Percentiles rank a stretch among this genome's conserved stretches.
Evolutionary conservation across 768 basidiomycete genomes (phyloP).

Genomic region (Collybia sp.): DNA sequence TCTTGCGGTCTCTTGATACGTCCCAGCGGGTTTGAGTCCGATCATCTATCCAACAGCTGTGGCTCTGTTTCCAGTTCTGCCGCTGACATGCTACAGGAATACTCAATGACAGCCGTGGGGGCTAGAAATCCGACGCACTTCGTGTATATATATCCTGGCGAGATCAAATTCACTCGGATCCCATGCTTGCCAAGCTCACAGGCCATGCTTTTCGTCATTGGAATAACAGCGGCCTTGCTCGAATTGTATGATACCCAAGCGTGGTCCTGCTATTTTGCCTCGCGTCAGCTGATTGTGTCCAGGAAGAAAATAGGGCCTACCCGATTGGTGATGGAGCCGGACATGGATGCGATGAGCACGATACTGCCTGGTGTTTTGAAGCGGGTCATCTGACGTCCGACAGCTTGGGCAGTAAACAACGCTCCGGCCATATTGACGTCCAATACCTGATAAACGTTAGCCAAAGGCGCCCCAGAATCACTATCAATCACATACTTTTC

Average conservation of each 20-base stretch:
- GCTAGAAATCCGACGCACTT: slow-evolving; percentile 18
- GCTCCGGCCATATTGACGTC: slow-evolving; percentile 66
- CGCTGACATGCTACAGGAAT: slow-evolving; percentile 44
- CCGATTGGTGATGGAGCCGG: slow-evolving; percentile 34
- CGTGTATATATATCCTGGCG: slow-evolving; percentile 54
- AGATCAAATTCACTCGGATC: slow-evolving; percentile 53
- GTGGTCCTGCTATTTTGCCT: slow-evolving; percentile 32
- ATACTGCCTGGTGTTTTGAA: slow-evolving; percentile 55
- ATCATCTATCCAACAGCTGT: slow-evolving; percentile 41
- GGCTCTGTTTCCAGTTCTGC: slow-evolving; percentile 44
- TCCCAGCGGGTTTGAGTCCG: slow-evolving; percentile 31
- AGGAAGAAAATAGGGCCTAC: neutral
- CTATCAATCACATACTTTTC: slow-evolving; percentile 37
- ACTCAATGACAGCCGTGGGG: neutral
- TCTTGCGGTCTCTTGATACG: too few species aligned
- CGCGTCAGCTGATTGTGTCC: too few species aligned
- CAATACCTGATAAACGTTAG: slow-evolving; percentile 40
- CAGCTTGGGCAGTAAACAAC: slow-evolving; percentile 61
- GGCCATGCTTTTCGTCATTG: slow-evolving; percentile 59
- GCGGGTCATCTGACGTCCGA: slow-evolving; percentile 55
- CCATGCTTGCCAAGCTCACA: slow-evolving; percentile 46
- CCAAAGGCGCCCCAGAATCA: neutral
- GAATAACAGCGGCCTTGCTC: slow-evolving; percentile 53
- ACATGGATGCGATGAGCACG: slow-evolving; percentile 64
- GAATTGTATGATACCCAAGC: slow-evolving; percentile 54